These are phyloP conservation scores for Entrophospora sp. DNA, from an alignment of 192 early-diverging fungal species.

Conservation along the genomic window DNA sequence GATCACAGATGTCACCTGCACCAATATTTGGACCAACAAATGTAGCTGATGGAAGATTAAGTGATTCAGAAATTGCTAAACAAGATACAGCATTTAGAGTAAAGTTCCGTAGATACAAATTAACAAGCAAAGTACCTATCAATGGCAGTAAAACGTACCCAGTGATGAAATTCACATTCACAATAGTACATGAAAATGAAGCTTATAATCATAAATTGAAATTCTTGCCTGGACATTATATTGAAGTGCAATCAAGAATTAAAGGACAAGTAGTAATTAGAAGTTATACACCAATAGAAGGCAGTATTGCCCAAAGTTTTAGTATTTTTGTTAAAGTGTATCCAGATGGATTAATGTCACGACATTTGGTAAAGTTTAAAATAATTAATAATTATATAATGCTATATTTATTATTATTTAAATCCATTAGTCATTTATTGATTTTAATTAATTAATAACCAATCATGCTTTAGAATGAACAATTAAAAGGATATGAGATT, in stretches of 20 bases:
- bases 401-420: neutral
- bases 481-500: slow-evolving; percentile 14
- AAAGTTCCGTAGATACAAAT: slow-evolving; percentile 12
- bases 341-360: slow-evolving; percentile 13
- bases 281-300: slow-evolving; percentile 11
- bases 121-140: neutral
- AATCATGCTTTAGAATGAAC: slow-evolving; percentile 1
- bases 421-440: neutral
- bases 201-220: neutral
- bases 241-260: slow-evolving; percentile 14
- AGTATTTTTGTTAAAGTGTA: slow-evolving; percentile 19
- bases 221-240: slow-evolving; percentile 18
- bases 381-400: neutral
- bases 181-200: neutral
- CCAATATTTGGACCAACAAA: neutral
- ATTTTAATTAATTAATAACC: neutral
- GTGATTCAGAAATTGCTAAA: neutral
- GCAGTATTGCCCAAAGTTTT: neutral
- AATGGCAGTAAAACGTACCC: neutral
- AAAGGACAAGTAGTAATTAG: slow-evolving; percentile 15
- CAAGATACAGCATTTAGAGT: neutral
- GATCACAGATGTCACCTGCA: neutral
- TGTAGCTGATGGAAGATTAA: neutral
- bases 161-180: slow-evolving; percentile 15
- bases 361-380: neutral